phyloP scores from a whole-genome alignment of 2,329 filamentous ascomycete species.

The Aspergillus luchuensis region DNA sequence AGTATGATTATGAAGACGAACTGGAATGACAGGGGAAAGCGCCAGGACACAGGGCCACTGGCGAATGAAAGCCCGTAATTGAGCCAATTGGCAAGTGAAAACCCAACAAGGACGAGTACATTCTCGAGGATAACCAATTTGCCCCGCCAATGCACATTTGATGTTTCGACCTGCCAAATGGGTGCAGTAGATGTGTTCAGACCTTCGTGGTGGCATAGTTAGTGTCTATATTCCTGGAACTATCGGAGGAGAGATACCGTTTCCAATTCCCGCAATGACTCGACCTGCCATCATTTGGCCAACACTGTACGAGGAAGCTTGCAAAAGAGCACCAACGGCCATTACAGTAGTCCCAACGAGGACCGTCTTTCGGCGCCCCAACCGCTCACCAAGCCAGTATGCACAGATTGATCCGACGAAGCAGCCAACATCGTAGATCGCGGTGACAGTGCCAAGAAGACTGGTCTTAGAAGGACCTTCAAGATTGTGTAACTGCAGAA shows the following conservation, averaged over 20 bases:
- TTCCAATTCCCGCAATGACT: slow-evolving; percentile 51
- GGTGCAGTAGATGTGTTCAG: slow-evolving; percentile 55
- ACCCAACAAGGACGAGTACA: slow-evolving; percentile 10
- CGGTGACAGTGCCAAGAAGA: slow-evolving; percentile 13
- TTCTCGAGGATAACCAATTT: slow-evolving; percentile 51
- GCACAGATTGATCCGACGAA: slow-evolving; percentile 50
- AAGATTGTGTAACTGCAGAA: slow-evolving; percentile 9
- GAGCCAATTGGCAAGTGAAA: slow-evolving; percentile 12
- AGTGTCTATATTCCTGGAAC: not conserved
- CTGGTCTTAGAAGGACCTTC: slow-evolving; percentile 8
- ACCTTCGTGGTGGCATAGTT: slow-evolving; percentile 25
- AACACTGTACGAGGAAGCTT: slow-evolving; percentile 48
- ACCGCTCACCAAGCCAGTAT: slow-evolving; percentile 45
- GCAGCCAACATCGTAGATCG: slow-evolving; percentile 18
- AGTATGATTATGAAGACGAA: slow-evolving; percentile 13
- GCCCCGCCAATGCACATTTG: slow-evolving; percentile 43
- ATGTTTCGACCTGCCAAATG: slow-evolving; percentile 27
- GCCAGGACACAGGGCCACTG: slow-evolving; percentile 10
- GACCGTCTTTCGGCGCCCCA: slow-evolving; percentile 48
- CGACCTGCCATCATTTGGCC: slow-evolving; percentile 55
- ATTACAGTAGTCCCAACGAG: slow-evolving; percentile 43
- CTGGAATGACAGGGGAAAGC: slow-evolving; percentile 17
- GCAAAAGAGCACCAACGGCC: slow-evolving; percentile 51
- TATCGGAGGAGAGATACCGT: slow-evolving; percentile 34
- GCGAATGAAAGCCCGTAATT: slow-evolving; percentile 13